Base-by-base conservation (phyloP, 164 flowering plant species). In the Macadamia integrifolia region DNA sequence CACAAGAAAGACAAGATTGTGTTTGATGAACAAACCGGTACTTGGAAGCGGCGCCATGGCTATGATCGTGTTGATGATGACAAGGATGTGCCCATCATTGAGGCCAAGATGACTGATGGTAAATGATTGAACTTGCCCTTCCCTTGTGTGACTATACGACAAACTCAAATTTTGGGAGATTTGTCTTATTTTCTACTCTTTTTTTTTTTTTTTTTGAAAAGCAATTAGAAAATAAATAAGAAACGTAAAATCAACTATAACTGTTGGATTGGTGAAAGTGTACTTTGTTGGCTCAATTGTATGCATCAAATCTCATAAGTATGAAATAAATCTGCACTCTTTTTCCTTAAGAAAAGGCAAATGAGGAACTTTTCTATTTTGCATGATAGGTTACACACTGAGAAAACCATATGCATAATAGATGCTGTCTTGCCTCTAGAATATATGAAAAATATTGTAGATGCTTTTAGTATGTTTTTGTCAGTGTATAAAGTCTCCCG, bases 41-140 rank as follows among this genome's bases (percentile, higher is more conserved):
- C 84, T 17, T 92, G 97, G 97, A 92, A 94, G 81, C 90, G 97
- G 40, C 89, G 87, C 1, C 80, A 81, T 84, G 98, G 97, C 32
- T 92, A 92, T 80, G 99, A 92, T 72, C 97, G 92, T 75, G 97
- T 88, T 11, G 84, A 88, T 83, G 99, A 94, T 73, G 76, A 72
- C 60, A 78, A 63, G 53, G 77, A 78, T 55, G 63, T 78, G 23
- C 80, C 80, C 17, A 75, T 78, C 44, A 78, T 78, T 60, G 80
- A 75, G 68, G 78, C 76, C 59, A 78, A 78, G 69, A 62, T 69
- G 77, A 80, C 84, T 52, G 80, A 78, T 75, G 78, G 80, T 78
- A 78, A 64, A 31, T 55, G 29, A 69, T n/a, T n/a, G 29, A 46
- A 70, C 43, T 17, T 30, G 8, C 30, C 6, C 12, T 18, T 60